A percentile compares a stretch with the other conserved stretches of the same genome.
Conservation (phyloP, 805 yeast genomes). For the Allodekkera sacchari region DNA sequence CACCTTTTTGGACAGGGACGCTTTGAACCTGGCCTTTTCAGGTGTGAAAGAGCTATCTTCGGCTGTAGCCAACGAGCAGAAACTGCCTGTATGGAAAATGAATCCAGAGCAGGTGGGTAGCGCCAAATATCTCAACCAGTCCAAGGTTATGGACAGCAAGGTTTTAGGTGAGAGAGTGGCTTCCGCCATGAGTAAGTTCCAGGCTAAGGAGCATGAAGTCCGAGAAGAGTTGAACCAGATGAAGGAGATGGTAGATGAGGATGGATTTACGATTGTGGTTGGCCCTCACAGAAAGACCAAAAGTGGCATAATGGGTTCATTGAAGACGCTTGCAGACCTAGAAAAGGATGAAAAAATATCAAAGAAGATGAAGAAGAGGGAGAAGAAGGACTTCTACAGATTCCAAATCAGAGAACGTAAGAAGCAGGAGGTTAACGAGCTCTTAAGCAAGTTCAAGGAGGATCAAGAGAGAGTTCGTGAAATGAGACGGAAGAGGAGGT, state of each 20-base stretch:
- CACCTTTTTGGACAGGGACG: constrained; percentile 64
- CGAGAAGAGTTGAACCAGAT: constrained; percentile 46
- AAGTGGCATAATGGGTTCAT: constrained; percentile 55
- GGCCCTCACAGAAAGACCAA: constrained; percentile 79
- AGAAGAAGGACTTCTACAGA: constrained; percentile 86
- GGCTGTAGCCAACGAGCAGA: constrained; percentile 9
- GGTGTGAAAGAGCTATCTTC: constrained; percentile 46
- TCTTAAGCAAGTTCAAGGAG: constrained; percentile 73
- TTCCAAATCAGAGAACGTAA: constrained; percentile 93
- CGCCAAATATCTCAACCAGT: constrained; percentile 34
- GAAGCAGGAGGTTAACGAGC: constrained; percentile 85
- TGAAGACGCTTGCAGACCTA: constrained; percentile 21
- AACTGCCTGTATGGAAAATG: constrained; percentile 33
- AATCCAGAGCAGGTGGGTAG: constrained; percentile 24
- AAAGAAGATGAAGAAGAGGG: constrained; percentile 57
- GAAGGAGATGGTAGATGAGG: constrained; percentile 72
- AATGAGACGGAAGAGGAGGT: constrained; percentile 74
- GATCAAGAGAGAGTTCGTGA: constrained; percentile 81
- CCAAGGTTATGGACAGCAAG: constrained; percentile 38
- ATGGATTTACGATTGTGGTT: constrained; percentile 88
- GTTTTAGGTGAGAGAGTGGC: constrained; percentile 50
- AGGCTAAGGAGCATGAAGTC: constrained; percentile 57
- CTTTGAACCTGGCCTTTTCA: constrained; percentile 54
- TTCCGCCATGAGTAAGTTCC: constrained; percentile 57
- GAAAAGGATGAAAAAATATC: constrained; percentile 28